Evolutionary conservation across 441 rosid species (phyloP).

Genomic region (Erodium texanum): DNA sequence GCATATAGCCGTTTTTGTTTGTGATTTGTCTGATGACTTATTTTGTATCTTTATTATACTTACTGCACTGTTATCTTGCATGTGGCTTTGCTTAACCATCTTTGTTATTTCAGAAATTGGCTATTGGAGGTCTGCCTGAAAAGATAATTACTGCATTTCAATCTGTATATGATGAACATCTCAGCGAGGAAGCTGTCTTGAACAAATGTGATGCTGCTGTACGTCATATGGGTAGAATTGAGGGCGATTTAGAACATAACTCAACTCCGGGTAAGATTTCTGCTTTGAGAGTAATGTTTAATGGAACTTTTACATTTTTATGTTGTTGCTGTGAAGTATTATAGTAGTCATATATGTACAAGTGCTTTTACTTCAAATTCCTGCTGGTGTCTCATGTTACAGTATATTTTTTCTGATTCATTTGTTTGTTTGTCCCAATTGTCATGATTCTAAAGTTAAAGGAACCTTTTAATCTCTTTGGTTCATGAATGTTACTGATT

Average conservation of each 20-base stretch:
- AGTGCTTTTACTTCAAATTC: too few species aligned
- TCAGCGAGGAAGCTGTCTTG: slow-evolving; percentile 43
- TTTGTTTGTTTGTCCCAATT: too few species aligned
- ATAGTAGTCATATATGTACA: too few species aligned
- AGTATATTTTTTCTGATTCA: too few species aligned
- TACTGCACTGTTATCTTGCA: not conserved
- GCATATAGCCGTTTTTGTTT: slow-evolving; percentile 18
- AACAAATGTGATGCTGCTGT: slow-evolving; percentile 38
- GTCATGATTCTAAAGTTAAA: too few species aligned
- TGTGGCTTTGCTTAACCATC: slow-evolving; percentile 17
- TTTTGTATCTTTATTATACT: not conserved
- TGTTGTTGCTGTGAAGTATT: not conserved
- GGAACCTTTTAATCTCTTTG: too few species aligned
- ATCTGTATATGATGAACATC: slow-evolving; percentile 46
- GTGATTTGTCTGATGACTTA: slow-evolving; percentile 1
- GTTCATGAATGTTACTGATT: too few species aligned
- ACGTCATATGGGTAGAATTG: slow-evolving; percentile 31
- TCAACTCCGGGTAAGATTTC: slow-evolving; percentile 36
- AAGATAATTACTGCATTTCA: slow-evolving; percentile 60
- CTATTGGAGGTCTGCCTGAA: slow-evolving; percentile 58
- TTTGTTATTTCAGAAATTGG: slow-evolving; percentile 46
- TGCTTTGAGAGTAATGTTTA: slow-evolving; percentile 8
- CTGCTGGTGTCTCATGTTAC: too few species aligned
- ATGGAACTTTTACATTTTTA: not conserved
- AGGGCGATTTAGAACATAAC: slow-evolving; percentile 36